Conservation (phyloP, 129 eudicot genomes). For the Flaveria bidentis region DNA sequence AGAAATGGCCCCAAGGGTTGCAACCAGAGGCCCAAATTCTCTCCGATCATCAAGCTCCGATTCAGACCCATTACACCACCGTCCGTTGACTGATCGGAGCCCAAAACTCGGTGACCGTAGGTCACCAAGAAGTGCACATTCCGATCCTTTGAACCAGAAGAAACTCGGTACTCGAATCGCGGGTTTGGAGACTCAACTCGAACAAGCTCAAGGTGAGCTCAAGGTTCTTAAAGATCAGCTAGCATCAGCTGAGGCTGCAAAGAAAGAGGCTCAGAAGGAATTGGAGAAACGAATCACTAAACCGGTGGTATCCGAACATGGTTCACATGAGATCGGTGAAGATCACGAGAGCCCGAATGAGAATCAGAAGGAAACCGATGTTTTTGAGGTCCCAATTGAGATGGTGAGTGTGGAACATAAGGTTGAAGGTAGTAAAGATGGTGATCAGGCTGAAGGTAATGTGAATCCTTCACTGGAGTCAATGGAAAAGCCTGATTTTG, state of each 20-base stretch:
- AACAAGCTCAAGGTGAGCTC: slow-evolving; percentile 82
- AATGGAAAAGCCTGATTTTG: slow-evolving; percentile 14
- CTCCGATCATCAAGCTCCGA: slow-evolving; percentile 69
- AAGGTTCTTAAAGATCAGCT: slow-evolving; percentile 70
- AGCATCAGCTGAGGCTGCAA: slow-evolving; percentile 72
- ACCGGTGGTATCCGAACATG: slow-evolving; percentile 24
- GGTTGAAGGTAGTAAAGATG: slow-evolving; percentile 14
- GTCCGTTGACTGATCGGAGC: slow-evolving; percentile 58
- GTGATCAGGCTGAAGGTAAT: slow-evolving; percentile 35
- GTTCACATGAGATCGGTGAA: background rate
- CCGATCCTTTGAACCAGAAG: slow-evolving; percentile 63
- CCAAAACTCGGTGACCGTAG: slow-evolving; percentile 55
- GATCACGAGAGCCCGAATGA: slow-evolving; percentile 2
- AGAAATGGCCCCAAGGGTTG: slow-evolving; percentile 61
- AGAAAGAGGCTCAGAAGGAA: slow-evolving; percentile 75
- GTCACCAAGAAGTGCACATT: slow-evolving; percentile 54
- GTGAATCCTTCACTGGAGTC: background rate
- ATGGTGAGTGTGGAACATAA: slow-evolving; percentile 31
- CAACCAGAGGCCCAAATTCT: slow-evolving; percentile 58
- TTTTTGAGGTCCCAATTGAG: slow-evolving; percentile 79
- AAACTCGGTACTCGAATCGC: slow-evolving; percentile 90
- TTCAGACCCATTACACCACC: slow-evolving; percentile 64
- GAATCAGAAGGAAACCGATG: slow-evolving; percentile 71
- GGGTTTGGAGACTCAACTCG: slow-evolving; percentile 82
- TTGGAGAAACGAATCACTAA: slow-evolving; percentile 53